Percentiles rank a stretch among this genome's conserved stretches.
phyloP scores from a whole-genome alignment of 2,329 filamentous ascomycete genomes.

The Parafenestella ontariensis region DNA sequence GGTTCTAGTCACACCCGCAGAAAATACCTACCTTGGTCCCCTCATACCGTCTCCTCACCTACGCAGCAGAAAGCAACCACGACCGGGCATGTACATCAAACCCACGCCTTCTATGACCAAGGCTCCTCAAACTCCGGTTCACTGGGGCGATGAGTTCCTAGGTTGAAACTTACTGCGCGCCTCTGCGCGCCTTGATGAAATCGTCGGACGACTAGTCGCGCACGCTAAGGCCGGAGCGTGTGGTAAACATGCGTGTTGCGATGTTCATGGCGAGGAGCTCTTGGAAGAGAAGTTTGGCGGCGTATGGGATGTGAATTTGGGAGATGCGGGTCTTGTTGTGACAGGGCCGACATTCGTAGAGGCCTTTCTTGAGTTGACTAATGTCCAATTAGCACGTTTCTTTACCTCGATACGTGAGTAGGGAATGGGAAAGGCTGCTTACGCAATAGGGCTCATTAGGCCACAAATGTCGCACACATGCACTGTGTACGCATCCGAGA shows the following conservation, averaged over 20 bases:
- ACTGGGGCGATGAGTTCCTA: not conserved
- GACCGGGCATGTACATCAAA: not conserved
- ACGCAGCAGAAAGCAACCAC: not conserved
- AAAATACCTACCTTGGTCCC: not conserved
- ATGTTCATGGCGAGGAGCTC: conserved; percentile 99
- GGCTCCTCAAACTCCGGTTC: not conserved
- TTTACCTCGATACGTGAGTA: not conserved
- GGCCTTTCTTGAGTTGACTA: conserved; percentile 91
- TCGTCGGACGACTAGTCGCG: conserved; percentile 50
- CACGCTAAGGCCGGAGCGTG: conserved; percentile 76
- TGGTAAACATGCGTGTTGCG: conserved; percentile 95
- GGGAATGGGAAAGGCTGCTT: conserved; percentile 55
- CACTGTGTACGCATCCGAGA: conserved; percentile 96
- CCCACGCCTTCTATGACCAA: not conserved
- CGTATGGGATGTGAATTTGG: conserved; percentile 96
- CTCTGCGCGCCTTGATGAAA: not conserved
- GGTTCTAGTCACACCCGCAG: not conserved
- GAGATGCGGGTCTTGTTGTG: conserved; percentile 99
- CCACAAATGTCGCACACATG: conserved; percentile 99
- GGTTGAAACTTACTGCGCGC: not conserved
- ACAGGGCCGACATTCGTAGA: conserved; percentile 95
- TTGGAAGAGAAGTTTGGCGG: conserved; percentile 97
- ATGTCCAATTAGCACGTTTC: conserved; percentile 17
- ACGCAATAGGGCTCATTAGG: conserved; percentile 98
- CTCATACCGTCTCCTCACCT: not conserved